A percentile compares a stretch with the other conserved stretches of the same genome.
Evolutionary conservation across 352 stramenopile species (phyloP).

Genomic region (Phytophthora agathidicida): DNA sequence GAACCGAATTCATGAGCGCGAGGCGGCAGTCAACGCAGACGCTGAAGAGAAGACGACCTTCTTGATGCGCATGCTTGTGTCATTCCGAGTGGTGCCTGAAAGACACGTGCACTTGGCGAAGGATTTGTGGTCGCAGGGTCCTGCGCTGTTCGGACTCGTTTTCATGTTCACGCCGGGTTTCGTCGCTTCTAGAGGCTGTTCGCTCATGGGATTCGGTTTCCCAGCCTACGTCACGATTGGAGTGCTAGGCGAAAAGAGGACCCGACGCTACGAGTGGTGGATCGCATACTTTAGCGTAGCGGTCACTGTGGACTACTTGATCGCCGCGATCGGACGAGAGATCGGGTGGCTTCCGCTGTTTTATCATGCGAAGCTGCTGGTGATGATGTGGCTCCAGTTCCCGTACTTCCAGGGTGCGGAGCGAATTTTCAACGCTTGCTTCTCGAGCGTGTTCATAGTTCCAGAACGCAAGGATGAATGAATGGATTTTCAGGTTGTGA

Average conservation of each 20-base stretch:
- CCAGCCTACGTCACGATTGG: slow-evolving; percentile 84
- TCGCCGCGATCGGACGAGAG: slow-evolving; percentile 55
- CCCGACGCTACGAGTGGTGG: slow-evolving; percentile 89
- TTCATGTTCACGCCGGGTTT: slow-evolving; percentile 90
- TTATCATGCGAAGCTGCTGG: slow-evolving; percentile 84
- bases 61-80: slow-evolving; percentile 69
- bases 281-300: slow-evolving; percentile 84
- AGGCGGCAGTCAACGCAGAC: slow-evolving; percentile 18
- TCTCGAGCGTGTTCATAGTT: slow-evolving; percentile 79
- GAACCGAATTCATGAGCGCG: slow-evolving; percentile 60
- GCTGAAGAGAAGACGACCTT: slow-evolving; percentile 63
- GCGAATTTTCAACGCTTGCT: slow-evolving; percentile 78
- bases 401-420: slow-evolving; percentile 89
- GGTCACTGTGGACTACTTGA: slow-evolving; percentile 70
- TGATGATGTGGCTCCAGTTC: slow-evolving; percentile 91
- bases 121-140: slow-evolving; percentile 81
- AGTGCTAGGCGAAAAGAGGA: slow-evolving; percentile 74
- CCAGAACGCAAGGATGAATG: slow-evolving; percentile 48
- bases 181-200: slow-evolving; percentile 75
- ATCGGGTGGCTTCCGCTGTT: slow-evolving; percentile 87
- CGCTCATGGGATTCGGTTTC: slow-evolving; percentile 81
- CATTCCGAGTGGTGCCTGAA: slow-evolving; percentile 69
- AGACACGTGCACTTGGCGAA: slow-evolving; percentile 71
- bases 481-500: slow-evolving; percentile 21
- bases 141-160: slow-evolving; percentile 74